phyloP scores from a whole-genome alignment of 148 eudicot genomes.

The Bassia scoparia region DNA sequence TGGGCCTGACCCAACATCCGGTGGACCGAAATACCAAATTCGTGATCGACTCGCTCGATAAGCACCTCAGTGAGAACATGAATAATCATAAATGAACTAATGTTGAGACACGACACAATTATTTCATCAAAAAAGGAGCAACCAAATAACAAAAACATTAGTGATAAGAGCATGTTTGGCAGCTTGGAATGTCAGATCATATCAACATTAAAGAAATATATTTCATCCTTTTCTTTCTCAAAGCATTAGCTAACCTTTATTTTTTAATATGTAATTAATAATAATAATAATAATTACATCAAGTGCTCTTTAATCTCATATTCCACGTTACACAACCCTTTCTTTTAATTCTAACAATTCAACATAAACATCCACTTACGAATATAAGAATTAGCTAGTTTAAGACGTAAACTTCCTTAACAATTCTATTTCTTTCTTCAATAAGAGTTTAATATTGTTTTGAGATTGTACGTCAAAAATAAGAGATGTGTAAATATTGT shows the following conservation, averaged over 20 bases:
- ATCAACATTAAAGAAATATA: background rate
- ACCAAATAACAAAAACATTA: background rate
- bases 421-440: no score
- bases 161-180: background rate
- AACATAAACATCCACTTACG: background rate
- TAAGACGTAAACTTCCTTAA: background rate
- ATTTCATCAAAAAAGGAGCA: conserved; percentile 12
- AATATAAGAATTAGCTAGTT: background rate
- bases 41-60: no score
- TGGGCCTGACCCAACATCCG: no score
- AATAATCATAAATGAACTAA: background rate
- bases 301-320: background rate
- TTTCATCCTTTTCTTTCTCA: background rate
- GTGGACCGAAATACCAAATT: no score
- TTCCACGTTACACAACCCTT: background rate
- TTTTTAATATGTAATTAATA: background rate
- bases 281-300: background rate
- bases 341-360: background rate
- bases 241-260: background rate
- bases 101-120: conserved; percentile 8
- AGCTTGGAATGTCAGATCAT: conserved; percentile 1
- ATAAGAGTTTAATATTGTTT: background rate
- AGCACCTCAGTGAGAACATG: no score
- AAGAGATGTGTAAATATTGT: background rate
- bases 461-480: background rate